phyloP scores from a whole-genome alignment of 352 stramenopile species.

The Chrysophaeum taylorii region DNA sequence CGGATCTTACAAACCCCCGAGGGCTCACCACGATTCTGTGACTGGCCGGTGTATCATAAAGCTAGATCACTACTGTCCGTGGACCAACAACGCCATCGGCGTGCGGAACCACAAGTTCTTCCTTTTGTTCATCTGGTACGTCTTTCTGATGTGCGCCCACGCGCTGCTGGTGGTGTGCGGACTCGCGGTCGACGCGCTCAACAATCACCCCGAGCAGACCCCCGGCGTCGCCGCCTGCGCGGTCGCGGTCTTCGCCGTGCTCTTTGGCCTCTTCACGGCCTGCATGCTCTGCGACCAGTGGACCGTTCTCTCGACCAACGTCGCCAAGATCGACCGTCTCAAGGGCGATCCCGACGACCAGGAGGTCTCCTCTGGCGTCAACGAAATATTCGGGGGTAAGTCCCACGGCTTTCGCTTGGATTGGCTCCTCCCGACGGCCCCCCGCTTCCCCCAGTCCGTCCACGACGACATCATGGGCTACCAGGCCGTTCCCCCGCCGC shows the following conservation, averaged over 20 bases:
- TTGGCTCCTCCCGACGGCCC: constrained; percentile 18
- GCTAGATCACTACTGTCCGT: constrained; percentile 98
- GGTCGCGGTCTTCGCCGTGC: constrained; percentile 68
- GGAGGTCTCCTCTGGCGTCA: constrained; percentile 42
- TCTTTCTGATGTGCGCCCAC: constrained; percentile 88
- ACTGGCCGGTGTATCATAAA: constrained; percentile 65
- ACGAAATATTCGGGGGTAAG: constrained; percentile 34
- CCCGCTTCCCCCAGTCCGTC: constrained; percentile 12
- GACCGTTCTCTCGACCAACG: constrained; percentile 83
- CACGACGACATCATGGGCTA: constrained; percentile 21
- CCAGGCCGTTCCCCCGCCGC: too few relatives aligned
- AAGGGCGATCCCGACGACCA: constrained; percentile 78
- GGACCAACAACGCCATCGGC: constrained; percentile 98
- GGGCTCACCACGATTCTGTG: constrained; percentile 30
- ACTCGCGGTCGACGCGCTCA: constrained; percentile 73
- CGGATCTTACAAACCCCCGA: constrained; percentile 14
- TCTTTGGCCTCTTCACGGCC: constrained; percentile 97
- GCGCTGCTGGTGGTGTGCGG: constrained; percentile 73
- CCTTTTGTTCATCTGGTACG: constrained; percentile 75
- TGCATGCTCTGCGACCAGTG: constrained; percentile 98
- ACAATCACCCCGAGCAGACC: too few relatives aligned
- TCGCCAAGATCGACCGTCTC: constrained; percentile 92
- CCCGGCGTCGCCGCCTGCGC: too few relatives aligned
- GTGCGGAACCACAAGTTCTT: constrained; percentile 98
- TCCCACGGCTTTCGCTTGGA: constrained; percentile 2